Evolutionary conservation across 495 filamentous ascomycete genomes (phyloP).

Genomic region (Pseudevernia furfuracea): DNA sequence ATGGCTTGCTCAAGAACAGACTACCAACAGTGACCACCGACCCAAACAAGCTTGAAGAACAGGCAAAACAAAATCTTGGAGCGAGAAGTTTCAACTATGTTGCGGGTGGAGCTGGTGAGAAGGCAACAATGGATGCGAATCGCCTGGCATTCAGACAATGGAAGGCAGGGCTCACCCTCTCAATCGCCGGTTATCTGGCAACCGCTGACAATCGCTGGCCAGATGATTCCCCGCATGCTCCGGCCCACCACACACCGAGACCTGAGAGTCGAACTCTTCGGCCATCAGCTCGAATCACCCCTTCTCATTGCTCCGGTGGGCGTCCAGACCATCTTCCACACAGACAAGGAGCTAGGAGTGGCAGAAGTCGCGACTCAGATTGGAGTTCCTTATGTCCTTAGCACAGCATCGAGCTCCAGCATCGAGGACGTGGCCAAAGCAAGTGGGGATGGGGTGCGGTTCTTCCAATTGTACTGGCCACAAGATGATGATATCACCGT

Average conservation of each 20-base stretch:
- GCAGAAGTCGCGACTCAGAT: constrained; percentile 47
- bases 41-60: constrained; percentile 50
- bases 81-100: constrained; percentile 52
- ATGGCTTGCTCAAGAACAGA: constrained; percentile 41
- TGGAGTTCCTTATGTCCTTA: constrained; percentile 47
- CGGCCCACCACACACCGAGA: constrained; percentile 38
- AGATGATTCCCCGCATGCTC: constrained; percentile 38
- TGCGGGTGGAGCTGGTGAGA: constrained; percentile 56
- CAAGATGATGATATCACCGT: constrained; percentile 50
- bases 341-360: constrained; percentile 46
- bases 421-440: constrained; percentile 42
- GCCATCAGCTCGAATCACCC: constrained; percentile 43
- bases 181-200: neutral
- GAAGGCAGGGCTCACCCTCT: constrained; percentile 37
- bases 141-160: constrained; percentile 57
- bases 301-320: constrained; percentile 54
- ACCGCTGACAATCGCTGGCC: neutral
- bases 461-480: constrained; percentile 69
- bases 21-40: constrained; percentile 52
- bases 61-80: constrained; percentile 44
- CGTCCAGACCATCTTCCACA: constrained; percentile 51
- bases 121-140: constrained; percentile 58
- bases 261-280: constrained; percentile 50
- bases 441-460: constrained; percentile 32
- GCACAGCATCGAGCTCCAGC: constrained; percentile 37